Base-by-base conservation (phyloP, 106 monocot genomes). In the Amphibolis antarctica region DNA sequence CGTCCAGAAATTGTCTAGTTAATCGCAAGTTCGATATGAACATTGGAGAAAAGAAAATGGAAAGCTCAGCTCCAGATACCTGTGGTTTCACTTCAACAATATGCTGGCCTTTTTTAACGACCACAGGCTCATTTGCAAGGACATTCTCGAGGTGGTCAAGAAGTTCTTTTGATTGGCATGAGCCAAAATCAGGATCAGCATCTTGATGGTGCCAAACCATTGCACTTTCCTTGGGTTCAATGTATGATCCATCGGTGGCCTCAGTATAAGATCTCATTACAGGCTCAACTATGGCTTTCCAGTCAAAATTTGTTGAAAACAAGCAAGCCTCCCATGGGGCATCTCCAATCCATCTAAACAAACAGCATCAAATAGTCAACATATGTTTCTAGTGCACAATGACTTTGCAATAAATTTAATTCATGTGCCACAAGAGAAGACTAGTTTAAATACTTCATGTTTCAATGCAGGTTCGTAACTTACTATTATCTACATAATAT, bases 71-170 rank as follows among this genome's bases (percentile, higher is more conserved):
- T 13, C 19, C 11, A 43, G 7, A 59, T 66, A 73, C 73, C 73
- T 73, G 73, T 28, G 73, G 73, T 42, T 73, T 73, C 18, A 73
- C 73, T 66, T 73, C 73, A 5, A 73, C 73, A 6, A 73, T 73
- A 26, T 73, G 73, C 31, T 73, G 73, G 12, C 73, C 73, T 36
- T 65, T 58, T 23, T 73, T 73, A 17, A 73, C 73, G 10, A 73
- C 59, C 11, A 66, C 73, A 0, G 73, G 73, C 49, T 73, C 73
- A 59, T 73, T 73, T n/a, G 73, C 73, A 30, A 73, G 73, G 30
- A 73, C 73, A 51, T 66, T 73, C 59, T 66, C 73, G 2, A 73
- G 59, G 21, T 73, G 73, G 28, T 73, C 73, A 18, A 73, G 73
- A 18, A 73, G 73, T 43, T 73, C 73, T 25, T 73, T 73, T 0